phyloP scores from a whole-genome alignment of 2,329 filamentous ascomycete genomes.

The Fusarium camptoceras region DNA sequence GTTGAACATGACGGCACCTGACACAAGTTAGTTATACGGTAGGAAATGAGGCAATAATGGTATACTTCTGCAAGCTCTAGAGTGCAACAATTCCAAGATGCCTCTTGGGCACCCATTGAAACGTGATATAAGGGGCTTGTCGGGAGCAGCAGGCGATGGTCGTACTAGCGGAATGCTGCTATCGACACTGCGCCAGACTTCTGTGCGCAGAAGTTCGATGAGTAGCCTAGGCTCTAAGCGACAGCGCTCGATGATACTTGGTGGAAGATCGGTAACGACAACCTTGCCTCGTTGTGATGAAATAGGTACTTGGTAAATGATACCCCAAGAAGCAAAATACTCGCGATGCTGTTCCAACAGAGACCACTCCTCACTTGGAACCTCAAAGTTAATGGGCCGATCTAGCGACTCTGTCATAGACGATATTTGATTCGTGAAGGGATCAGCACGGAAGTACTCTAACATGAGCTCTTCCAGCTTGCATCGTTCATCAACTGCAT shows the following conservation, averaged over 20 bases:
- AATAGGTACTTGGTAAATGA: conserved; percentile 67
- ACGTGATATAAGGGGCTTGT: conserved; percentile 66
- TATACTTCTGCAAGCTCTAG: conserved; percentile 77
- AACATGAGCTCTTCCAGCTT: conserved; percentile 79
- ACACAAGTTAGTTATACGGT: conserved; percentile 7
- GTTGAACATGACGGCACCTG: conserved; percentile 85
- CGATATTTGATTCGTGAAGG: not conserved
- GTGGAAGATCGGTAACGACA: conserved; percentile 71
- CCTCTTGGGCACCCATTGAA: conserved; percentile 79
- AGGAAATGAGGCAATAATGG: not conserved
- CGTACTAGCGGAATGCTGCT: conserved; percentile 39
- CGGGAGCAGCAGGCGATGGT: conserved; percentile 3
- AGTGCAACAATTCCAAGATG: conserved; percentile 81
- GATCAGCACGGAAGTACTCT: conserved; percentile 57
- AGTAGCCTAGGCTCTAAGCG: conserved; percentile 76
- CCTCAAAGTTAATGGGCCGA: conserved; percentile 72
- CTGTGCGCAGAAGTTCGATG: conserved; percentile 78
- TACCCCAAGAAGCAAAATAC: conserved; percentile 80
- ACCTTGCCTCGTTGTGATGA: conserved; percentile 49
- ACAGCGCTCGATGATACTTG: conserved; percentile 81
- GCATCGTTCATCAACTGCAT: conserved; percentile 91
- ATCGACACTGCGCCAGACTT: conserved; percentile 76
- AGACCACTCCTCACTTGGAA: conserved; percentile 69
- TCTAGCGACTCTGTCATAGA: conserved; percentile 55
- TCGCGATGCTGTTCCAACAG: conserved; percentile 66